A percentile compares a stretch with the other conserved stretches of the same genome.
Evolutionary conservation across 805 yeast genomes (phyloP).

Genomic region (Candida alai): DNA sequence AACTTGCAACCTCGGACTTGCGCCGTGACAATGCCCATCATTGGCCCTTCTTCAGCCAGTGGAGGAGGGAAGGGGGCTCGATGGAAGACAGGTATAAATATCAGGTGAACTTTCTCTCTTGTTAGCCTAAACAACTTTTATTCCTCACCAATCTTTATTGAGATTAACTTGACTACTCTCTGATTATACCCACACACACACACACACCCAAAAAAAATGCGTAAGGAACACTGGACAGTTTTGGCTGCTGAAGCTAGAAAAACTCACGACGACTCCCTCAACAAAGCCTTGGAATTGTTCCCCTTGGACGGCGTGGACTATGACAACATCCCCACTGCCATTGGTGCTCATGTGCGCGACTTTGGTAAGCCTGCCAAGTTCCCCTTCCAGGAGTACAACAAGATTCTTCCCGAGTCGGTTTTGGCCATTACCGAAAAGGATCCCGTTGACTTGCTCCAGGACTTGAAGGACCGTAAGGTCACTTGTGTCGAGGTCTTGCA

Average conservation of each 20-base stretch:
- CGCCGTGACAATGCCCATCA: too few species aligned
- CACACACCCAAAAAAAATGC: too few species aligned
- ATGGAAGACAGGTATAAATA: too few species aligned
- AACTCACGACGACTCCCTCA: conserved; percentile 13
- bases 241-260: conserved; percentile 14
- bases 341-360: conserved; percentile 14
- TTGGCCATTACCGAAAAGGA: conserved; percentile 16
- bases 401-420: conserved; percentile 12
- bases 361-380: conserved; percentile 18
- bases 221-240: conserved; percentile 16
- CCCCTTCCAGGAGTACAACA: conserved; percentile 15
- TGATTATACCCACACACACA: too few species aligned
- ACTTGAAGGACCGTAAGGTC: conserved; percentile 10
- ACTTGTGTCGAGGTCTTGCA: conserved; percentile 16
- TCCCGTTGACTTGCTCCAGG: conserved; percentile 14
- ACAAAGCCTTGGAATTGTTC: conserved; percentile 16
- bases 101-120: too few species aligned
- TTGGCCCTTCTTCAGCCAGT: too few species aligned
- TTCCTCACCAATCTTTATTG: too few species aligned
- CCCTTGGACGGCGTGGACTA: conserved; percentile 13
- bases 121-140: too few species aligned
- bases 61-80: too few species aligned
- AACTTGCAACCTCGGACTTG: too few species aligned
- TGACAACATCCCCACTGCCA: conserved; percentile 16
- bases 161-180: too few species aligned